Evolutionary conservation across 306 rosid species (phyloP).

Genomic region (Vigna mungo): DNA sequence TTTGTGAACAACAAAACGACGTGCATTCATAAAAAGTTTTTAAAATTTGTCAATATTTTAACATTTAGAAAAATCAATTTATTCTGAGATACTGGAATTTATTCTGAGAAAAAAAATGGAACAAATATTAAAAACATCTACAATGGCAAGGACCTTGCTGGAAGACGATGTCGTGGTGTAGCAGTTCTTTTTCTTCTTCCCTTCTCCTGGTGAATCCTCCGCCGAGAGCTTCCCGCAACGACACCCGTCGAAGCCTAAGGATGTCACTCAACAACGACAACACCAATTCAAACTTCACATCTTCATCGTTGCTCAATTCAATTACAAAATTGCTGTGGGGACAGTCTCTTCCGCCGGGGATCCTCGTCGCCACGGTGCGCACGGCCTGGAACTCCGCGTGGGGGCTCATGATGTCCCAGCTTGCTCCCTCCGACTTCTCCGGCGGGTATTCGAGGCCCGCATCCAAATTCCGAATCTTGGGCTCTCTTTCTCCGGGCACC

Average conservation of each 20-base stretch:
- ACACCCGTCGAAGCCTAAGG: conserved; percentile 23
- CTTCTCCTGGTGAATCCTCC: conserved; percentile 38
- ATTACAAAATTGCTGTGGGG: conserved; percentile 89
- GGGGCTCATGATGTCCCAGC: conserved; percentile 92
- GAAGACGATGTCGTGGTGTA: conserved; percentile 40
- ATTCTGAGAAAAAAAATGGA: too few relatives aligned
- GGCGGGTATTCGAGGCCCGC: conserved; percentile 76
- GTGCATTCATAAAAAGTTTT: too few relatives aligned
- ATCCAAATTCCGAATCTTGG: conserved; percentile 67
- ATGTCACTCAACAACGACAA: conserved; percentile 60
- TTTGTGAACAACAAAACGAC: too few relatives aligned
- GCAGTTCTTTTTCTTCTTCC: background rate
- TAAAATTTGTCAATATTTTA: too few relatives aligned
- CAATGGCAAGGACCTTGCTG: background rate
- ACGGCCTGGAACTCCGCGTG: conserved; percentile 84
- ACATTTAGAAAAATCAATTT: too few relatives aligned
- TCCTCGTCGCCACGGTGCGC: conserved; percentile 81
- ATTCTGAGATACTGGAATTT: too few relatives aligned
- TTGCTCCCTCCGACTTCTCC: conserved; percentile 87
- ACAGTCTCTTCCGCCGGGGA: conserved; percentile 81
- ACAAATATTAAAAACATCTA: background rate
- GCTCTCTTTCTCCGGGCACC: background rate
- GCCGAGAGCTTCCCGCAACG: conserved; percentile 29
- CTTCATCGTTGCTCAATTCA: conserved; percentile 60
- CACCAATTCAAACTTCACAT: conserved; percentile 6